Evolutionary conservation across 805 yeast genomes (phyloP).

Genomic region (Candida taoyuanica): DNA sequence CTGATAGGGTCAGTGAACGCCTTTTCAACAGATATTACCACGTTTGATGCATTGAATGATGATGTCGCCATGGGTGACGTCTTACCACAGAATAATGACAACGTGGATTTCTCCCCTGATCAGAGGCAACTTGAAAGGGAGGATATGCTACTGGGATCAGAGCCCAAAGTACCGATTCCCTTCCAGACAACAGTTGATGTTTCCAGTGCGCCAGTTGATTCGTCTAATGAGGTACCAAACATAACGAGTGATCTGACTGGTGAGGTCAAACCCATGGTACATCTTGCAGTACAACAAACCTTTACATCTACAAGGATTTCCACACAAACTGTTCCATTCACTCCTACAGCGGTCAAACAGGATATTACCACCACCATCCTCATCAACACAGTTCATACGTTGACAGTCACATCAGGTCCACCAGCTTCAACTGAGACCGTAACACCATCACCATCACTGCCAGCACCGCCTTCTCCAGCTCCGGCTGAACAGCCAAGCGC

Average conservation of each 20-base stretch:
- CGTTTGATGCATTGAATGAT: conserved; percentile 7
- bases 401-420: conserved; percentile 5
- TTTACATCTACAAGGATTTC: conserved; percentile 6
- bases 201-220: too few species aligned
- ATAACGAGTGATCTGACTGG: too few species aligned
- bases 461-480: too few species aligned
- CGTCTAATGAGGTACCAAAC: too few species aligned
- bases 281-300: neutral
- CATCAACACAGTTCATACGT: conserved; percentile 5
- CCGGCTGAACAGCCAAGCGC: too few species aligned
- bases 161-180: too few species aligned
- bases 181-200: too few species aligned
- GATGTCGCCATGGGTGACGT: conserved; percentile 1
- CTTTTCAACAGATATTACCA: neutral
- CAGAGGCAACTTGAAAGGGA: neutral
- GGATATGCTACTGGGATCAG: too few species aligned
- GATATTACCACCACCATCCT: conserved; percentile 6
- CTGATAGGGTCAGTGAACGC: neutral
- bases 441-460: too few species aligned
- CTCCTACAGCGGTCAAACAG: neutral
- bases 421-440: neutral
- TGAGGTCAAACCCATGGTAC: too few species aligned
- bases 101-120: neutral
- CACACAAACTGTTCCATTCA: conserved; percentile 5
- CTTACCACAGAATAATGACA: neutral